Base-by-base conservation (phyloP, 2,329 filamentous ascomycete species). In the Stromatinia cepivora region DNA sequence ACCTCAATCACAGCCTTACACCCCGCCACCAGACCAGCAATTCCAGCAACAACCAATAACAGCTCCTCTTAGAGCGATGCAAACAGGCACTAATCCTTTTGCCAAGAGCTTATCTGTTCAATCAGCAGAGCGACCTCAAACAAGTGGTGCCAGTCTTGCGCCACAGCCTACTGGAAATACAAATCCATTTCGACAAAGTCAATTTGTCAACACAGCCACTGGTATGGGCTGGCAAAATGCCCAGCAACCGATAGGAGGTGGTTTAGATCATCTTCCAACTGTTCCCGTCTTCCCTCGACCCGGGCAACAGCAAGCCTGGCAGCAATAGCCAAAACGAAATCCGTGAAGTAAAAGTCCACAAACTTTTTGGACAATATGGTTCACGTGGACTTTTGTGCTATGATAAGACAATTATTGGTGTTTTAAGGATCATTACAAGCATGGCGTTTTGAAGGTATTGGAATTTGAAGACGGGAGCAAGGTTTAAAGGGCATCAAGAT, bases 151-250 rank as follows among this genome's bases (percentile, higher is more conserved):
- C n/a, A 46, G 53, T 62, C 81, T 95, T 7, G 85, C 86, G 66
- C 88, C 93, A 2, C 93, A 94, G 76, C 86, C 90, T 1, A 97
- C 94, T 0, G 94, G 93, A 11, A 93, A 88, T 76, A 97, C 94
- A 2, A 99, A 99, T 76, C 95, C 95, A 0, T 98, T 98, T 85
- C 87, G 95, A 22, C 93, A 98, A 78, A 92, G 91, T 58, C 88
- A 90, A 5, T 97, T 97, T 79, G 90, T 97, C 66, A 95, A 97
- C 77, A 93, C 97, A 76, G 85, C 89, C 72, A 97, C 93, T 0
- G 94, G 94, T 0, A 85, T 92, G 79, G 92, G 92, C 1, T 98
- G 95, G 93, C 94, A 97, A 79, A 86, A 90, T 72, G 87, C 87
- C 71, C 88, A 90, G 73, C 88, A 92, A 76, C 87, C 90, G 11